Conservation (phyloP, 192 early-diverging fungal genomes). For the Podochytrium sp. region DNA sequence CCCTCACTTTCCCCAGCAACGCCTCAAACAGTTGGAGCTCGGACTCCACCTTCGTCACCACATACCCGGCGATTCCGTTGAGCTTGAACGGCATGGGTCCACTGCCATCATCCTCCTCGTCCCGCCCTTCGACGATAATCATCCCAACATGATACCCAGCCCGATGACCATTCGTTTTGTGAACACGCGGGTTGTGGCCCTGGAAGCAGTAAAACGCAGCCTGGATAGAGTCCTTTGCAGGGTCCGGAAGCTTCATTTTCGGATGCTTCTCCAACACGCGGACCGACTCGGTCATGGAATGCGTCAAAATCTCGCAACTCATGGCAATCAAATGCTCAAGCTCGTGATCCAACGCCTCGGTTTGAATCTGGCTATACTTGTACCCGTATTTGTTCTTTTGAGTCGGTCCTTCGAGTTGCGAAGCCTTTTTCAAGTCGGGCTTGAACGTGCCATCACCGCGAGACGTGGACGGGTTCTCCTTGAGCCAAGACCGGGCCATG, state of each 20-base stretch:
- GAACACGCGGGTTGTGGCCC: slow-evolving; percentile 43
- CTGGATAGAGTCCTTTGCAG: slow-evolving; percentile 62
- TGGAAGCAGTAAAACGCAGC: slow-evolving; percentile 73
- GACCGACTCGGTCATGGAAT: slow-evolving; percentile 34
- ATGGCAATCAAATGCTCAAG: slow-evolving; percentile 51
- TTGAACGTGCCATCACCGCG: not conserved
- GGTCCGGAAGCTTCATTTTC: slow-evolving; percentile 65
- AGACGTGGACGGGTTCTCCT: slow-evolving; percentile 33
- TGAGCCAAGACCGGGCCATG: slow-evolving; percentile 46
- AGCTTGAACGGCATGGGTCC: not conserved
- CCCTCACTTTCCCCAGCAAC: slow-evolving; percentile 58
- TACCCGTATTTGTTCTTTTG: slow-evolving; percentile 65
- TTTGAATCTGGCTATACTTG: slow-evolving; percentile 62
- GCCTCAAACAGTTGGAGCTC: slow-evolving; percentile 66
- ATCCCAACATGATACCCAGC: slow-evolving; percentile 58
- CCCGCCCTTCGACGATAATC: slow-evolving; percentile 40
- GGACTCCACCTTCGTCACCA: slow-evolving; percentile 42
- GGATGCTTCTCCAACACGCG: slow-evolving; percentile 17
- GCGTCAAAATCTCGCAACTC: slow-evolving; percentile 67
- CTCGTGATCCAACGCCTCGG: slow-evolving; percentile 47
- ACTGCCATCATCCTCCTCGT: not conserved
- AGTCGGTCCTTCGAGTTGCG: slow-evolving; percentile 67
- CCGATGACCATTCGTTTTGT: slow-evolving; percentile 39
- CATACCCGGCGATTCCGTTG: slow-evolving; percentile 31
- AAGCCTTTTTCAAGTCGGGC: not conserved